Evolutionary conservation across 2,329 filamentous ascomycete genomes (phyloP), one percentile per base, ranked within the genome.

Genomic region (Balansia obtecta): DNA sequence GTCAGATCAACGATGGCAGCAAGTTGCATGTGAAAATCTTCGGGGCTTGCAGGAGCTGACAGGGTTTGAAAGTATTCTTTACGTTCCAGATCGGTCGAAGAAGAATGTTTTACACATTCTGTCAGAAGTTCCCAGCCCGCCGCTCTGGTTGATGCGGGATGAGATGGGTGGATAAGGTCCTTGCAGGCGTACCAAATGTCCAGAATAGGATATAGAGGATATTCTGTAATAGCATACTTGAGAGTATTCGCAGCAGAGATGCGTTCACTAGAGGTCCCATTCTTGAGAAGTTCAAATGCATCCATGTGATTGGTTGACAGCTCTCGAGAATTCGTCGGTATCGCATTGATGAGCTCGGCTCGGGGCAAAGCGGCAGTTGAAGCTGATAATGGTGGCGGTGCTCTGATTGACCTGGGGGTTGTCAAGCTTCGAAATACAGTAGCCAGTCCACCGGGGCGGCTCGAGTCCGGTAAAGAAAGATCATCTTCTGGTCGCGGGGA

Each of bases 11-110:
- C 71, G 18, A 86, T 69, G 15, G 81, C 76, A 32, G 73, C 72
- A n/a, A 86, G 74, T 61, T 85, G 82, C 5, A 83, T 65, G 59
- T 82, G 74, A 55, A 85, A 85, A 60, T 86, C 82, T 38, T 83
- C 78, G 1, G 75, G 70, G 53, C 76, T 72, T 30, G 74, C 74
- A 10, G 72, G 67, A 7, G 72, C 71, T 12, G 79, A 76, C 34
- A 86, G 68, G 0, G 80, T 79, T 55, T 76, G 71, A 57, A 85
- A 86, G 58, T 80, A 84, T 55, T 82, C 79, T 55, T 76, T 74
- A 45, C 83, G 75, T 63, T 86, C 82, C 32, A 84, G 71, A 55
- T 82, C 79, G n/a, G 80, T 82, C 6, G 80, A 78, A 6, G 75
- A 72, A 5, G 72, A 65, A 60, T 84, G 77, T 58, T 80, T 79